Base-by-base conservation (phyloP, 78 protist genomes). In the Protostelium mycophagum region DNA sequence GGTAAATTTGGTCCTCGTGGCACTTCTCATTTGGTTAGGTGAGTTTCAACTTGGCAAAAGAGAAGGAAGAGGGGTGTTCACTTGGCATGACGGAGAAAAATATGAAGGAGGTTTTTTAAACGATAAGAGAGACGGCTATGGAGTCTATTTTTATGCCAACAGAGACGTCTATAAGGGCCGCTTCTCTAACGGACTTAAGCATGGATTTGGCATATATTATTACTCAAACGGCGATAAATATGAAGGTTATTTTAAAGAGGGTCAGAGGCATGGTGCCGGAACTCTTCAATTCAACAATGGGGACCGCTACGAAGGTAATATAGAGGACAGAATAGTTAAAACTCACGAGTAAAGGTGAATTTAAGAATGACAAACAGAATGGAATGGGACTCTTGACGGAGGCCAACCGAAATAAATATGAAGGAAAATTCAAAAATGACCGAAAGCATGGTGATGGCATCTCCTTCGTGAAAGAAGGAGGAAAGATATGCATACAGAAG, bases 161-260 rank as follows among this genome's bases (percentile, higher is more conserved):
- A 5, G 73, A 25, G 73, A 51, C 73, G 73, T 51, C 36, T 84
- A 84, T 28, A 34, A 84, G 86, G 86, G 86, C 1, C 1, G 28
- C 16, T 84, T 84, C 28, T 29, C 86, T 5, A 84, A 84, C 86
- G 86, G 86, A 29, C 86, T 34, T 28, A 84, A 84, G 86, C 86
- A 84, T 28, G 86, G 86, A 1, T 84, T 23, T 28, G 86, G 86
- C 10, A 25, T 84, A n/a, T 84, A 84, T 28, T 34, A 34, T 34
- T 84, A 84, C 10, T 29, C 86, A 1, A 84, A 84, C 10, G 86
- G 86, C 16, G 86, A 84, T 28, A 1, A 25, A 23, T 84, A 84
- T 28, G 86, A 84, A 28, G 86, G 86, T 34, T 29, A 29, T 34
- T 84, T 29, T 25, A 84, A 84, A 28, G 86, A 84, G 38, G 35